Conservation (phyloP, 192 early-diverging fungal species). For the Coemansia sp. region DNA sequence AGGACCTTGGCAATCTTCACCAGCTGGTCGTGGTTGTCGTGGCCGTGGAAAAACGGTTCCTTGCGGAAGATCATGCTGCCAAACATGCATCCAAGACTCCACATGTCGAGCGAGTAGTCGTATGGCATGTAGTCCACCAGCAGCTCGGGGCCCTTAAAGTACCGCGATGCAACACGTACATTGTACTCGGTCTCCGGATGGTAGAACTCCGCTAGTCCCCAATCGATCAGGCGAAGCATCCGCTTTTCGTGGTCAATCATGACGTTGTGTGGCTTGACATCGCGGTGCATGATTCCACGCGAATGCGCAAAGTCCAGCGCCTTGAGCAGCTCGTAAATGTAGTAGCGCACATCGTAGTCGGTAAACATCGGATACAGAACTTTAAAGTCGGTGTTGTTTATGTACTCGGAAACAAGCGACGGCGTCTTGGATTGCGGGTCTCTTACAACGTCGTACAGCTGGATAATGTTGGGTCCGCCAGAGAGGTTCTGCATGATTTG, state of each 20-base stretch:
- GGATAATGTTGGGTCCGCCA: constrained; percentile 92
- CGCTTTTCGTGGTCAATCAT: constrained; percentile 99
- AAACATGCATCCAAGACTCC: constrained; percentile 99
- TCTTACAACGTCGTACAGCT: constrained; percentile 89
- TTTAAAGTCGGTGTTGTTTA: constrained; percentile 99
- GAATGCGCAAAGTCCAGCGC: constrained; percentile 98
- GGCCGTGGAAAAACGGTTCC: constrained; percentile 99
- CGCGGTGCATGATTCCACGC: constrained; percentile 98
- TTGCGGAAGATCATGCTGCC: constrained; percentile 99
- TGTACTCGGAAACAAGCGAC: constrained; percentile 93
- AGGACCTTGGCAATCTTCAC: constrained; percentile 98
- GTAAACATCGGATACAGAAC: constrained; percentile 90
- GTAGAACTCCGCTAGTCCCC: constrained; percentile 99
- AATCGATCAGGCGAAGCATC: constrained; percentile 94
- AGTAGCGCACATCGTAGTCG: constrained; percentile 94
- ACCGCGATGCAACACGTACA: constrained; percentile 96
- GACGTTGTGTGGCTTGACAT: constrained; percentile 99
- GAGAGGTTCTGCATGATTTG: constrained; percentile 97
- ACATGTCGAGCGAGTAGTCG: constrained; percentile 99
- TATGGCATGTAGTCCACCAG: constrained; percentile 98
- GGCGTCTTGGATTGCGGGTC: constrained; percentile 97
- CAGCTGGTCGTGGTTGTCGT: constrained; percentile 98
- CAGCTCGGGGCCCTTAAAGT: constrained; percentile 99
- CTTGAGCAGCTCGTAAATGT: constrained; percentile 96
- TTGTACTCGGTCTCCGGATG: constrained; percentile 97